phyloP scores from a whole-genome alignment of 202 grass and related monocot species.

The Cymbopogon flexuosus region DNA sequence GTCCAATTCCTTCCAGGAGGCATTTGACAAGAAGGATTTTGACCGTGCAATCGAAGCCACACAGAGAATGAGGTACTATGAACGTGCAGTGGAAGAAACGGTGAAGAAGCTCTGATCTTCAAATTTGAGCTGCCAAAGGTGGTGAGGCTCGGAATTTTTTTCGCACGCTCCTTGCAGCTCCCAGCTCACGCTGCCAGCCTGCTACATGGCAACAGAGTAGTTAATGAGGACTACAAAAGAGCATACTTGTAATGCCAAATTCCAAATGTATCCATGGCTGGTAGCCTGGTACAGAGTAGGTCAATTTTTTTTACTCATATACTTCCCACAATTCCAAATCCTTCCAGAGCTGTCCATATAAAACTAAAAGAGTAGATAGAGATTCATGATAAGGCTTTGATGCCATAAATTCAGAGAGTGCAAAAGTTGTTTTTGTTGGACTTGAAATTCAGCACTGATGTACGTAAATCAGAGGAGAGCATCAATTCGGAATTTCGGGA shows the following conservation, averaged over 20 bases:
- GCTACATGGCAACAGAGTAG: neutral
- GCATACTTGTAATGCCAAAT: neutral
- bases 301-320: too few species aligned
- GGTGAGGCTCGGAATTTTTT: neutral
- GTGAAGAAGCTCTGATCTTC: conserved; percentile 66
- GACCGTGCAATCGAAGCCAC: conserved; percentile 52
- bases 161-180: neutral
- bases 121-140: neutral
- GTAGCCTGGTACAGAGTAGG: neutral
- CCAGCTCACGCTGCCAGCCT: neutral
- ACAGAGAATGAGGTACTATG: conserved; percentile 91
- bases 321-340: too few species aligned
- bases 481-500: too few species aligned
- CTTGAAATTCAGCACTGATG: too few species aligned
- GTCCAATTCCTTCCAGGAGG: conserved; percentile 56
- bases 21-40: conserved; percentile 52
- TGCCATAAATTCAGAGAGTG: too few species aligned
- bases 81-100: conserved; percentile 73
- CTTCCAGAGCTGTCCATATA: too few species aligned
- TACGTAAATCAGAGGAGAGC: too few species aligned
- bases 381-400: too few species aligned
- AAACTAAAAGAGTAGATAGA: too few species aligned
- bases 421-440: too few species aligned
- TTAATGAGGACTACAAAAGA: neutral
- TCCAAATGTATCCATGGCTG: neutral